Percentiles rank a stretch among this genome's conserved stretches.
Evolutionary conservation across 192 early-diverging fungal species (phyloP).

Genomic region (Lobosporangium transversale): DNA sequence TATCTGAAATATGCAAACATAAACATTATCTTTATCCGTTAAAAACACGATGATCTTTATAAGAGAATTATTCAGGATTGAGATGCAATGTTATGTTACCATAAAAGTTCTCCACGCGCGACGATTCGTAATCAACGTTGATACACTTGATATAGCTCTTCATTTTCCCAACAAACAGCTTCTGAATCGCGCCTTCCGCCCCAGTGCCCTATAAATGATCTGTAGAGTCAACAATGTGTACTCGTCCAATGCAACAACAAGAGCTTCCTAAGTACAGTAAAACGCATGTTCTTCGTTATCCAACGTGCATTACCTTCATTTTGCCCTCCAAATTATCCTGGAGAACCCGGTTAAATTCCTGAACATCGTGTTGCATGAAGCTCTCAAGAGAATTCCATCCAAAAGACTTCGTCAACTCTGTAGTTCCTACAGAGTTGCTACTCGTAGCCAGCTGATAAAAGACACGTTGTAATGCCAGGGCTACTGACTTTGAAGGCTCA

Average conservation of each 20-base stretch:
- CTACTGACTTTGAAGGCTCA: slow-evolving; percentile 86
- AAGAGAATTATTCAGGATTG: no score
- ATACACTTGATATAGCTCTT: slow-evolving; percentile 97
- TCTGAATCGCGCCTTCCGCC: slow-evolving; percentile 90
- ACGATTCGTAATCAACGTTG: slow-evolving; percentile 94
- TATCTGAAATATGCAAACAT: slow-evolving; percentile 65
- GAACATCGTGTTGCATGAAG: slow-evolving; percentile 98
- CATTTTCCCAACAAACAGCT: slow-evolving; percentile 95
- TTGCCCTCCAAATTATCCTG: slow-evolving; percentile 98
- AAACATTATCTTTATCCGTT: no score
- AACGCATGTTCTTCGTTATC: no score
- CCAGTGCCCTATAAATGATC: slow-evolving; percentile 75
- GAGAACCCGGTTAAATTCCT: slow-evolving; percentile 96
- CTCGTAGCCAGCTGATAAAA: slow-evolving; percentile 91
- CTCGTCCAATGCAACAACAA: no score
- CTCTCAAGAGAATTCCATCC: slow-evolving; percentile 97
- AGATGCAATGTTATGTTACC: slow-evolving; percentile 66
- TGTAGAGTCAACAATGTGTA: no score
- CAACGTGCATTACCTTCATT: slow-evolving; percentile 82
- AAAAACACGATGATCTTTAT: no score
- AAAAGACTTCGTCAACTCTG: slow-evolving; percentile 96
- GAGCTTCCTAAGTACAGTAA: no score
- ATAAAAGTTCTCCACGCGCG: slow-evolving; percentile 94
- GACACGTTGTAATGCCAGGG: slow-evolving; percentile 92
- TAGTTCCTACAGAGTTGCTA: slow-evolving; percentile 82